These are phyloP conservation scores for Phialophora macrospora DNA, from an alignment of 2,329 filamentous ascomycete species.

Conservation along the genomic window DNA sequence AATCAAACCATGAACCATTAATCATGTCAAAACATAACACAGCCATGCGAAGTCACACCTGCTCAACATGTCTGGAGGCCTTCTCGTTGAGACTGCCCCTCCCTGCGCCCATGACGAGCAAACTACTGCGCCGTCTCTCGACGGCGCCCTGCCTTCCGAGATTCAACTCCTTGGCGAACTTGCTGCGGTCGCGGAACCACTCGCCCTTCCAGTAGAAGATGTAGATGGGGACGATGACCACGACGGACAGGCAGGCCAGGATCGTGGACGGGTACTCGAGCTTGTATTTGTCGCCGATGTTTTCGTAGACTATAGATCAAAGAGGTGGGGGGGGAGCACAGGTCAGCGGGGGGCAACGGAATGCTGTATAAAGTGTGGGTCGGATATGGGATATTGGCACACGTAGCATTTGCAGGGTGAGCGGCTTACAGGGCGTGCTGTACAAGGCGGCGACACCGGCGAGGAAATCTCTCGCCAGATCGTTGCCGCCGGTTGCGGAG, in stretches of 20 bases:
- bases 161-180: conserved; percentile 67
- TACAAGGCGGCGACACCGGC: conserved; percentile 66
- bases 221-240: conserved; percentile 68
- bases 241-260: conserved; percentile 63
- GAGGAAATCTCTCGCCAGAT: conserved; percentile 66
- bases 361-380: no score
- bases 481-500: conserved; percentile 69
- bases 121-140: conserved; percentile 29
- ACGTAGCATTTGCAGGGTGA: no score
- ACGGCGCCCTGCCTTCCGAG: conserved; percentile 45
- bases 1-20: no score
- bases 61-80: conserved; percentile 13
- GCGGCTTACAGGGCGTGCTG: conserved; percentile 55
- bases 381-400: no score
- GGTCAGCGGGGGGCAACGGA: neutral
- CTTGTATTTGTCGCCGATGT: conserved; percentile 54
- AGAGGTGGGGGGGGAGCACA: conserved; percentile 14
- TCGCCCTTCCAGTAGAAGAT: conserved; percentile 69
- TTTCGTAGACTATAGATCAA: conserved; percentile 46
- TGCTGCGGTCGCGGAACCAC: conserved; percentile 61
- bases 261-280: conserved; percentile 59
- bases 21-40: no score
- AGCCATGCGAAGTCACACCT: neutral
- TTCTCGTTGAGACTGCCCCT: conserved; percentile 2
- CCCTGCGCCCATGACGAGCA: neutral